Evolutionary conservation across 2,329 filamentous ascomycete species (phyloP).

Genomic region (Diaporthe batatas): DNA sequence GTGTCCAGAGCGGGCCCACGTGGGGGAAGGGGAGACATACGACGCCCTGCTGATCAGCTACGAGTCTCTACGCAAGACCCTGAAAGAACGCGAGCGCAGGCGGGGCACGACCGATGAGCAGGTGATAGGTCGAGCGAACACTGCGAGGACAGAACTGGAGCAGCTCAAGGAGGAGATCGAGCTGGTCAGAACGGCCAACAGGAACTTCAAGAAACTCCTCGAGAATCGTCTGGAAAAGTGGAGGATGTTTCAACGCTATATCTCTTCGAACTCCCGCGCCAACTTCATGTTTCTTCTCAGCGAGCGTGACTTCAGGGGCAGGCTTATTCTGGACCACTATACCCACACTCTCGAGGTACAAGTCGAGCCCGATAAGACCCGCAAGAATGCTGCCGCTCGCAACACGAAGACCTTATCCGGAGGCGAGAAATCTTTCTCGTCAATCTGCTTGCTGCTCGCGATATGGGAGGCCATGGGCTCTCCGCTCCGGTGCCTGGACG

Average conservation of each 20-base stretch:
- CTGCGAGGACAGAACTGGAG: slow-evolving; percentile 55
- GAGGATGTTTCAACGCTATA: slow-evolving; percentile 84
- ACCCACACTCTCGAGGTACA: slow-evolving; percentile 81
- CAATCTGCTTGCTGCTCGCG: slow-evolving; percentile 90
- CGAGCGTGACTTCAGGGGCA: slow-evolving; percentile 89
- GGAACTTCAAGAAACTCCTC: slow-evolving; percentile 70
- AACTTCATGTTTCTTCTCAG: slow-evolving; percentile 91
- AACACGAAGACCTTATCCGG: slow-evolving; percentile 94
- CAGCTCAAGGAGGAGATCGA: slow-evolving; percentile 59
- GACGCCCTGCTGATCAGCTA: slow-evolving; percentile 69
- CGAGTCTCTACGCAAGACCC: slow-evolving; percentile 62
- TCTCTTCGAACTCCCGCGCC: slow-evolving; percentile 86
- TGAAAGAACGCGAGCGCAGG: slow-evolving; percentile 68
- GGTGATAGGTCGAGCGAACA: slow-evolving; percentile 65
- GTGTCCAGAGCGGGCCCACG: slow-evolving; percentile 68
- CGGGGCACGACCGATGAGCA: slow-evolving; percentile 75
- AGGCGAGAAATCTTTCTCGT: slow-evolving; percentile 97
- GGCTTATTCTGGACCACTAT: slow-evolving; percentile 82
- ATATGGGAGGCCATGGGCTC: slow-evolving; percentile 99
- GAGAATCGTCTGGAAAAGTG: slow-evolving; percentile 79
- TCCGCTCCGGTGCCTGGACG: slow-evolving; percentile 92
- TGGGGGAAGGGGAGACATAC: slow-evolving; percentile 75
- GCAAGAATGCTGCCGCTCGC: slow-evolving; percentile 76
- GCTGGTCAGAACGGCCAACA: slow-evolving; percentile 58
- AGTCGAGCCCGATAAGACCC: slow-evolving; percentile 79